Base-by-base conservation (phyloP, 23 red algal species). In the Chondrus crispus region DNA sequence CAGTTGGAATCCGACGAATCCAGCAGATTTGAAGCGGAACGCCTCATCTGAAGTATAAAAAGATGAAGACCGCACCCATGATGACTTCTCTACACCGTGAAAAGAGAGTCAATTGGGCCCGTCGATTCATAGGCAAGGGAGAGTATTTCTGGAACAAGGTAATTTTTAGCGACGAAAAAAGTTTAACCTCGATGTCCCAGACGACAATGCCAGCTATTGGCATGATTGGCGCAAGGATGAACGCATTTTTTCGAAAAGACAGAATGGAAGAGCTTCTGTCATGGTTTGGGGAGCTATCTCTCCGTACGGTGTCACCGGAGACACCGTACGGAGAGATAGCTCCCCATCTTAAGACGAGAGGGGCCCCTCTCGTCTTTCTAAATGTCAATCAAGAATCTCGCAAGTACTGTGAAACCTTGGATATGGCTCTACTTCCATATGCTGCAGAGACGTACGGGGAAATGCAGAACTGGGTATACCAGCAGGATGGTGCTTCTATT, bases 171-270 rank as follows among this genome's bases (percentile, higher is more conserved):
- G 2, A 82, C 78, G 46, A 82, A 82, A 82, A 9, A 82, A 82
- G 48, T 82, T 82, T 37, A 82, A 82, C 46, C 57, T 82, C 10
- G 78, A 82, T 57, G 1, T 41, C 8, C 78, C 46, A 60, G 78
- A 82, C 57, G 78, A 24, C 13, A 24, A 1, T 0, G 13, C 1
- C 8, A 55, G 30, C 1, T 82, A 82, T 51, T 82, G 53, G 78
- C 18, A 82, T 1, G 48, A 50, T 54, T 43, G 52, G 19, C 20
- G 44, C 22, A 82, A 36, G 78, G 78, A 82, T 29, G 13, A 50
- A 53, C 46, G 78, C 8, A 24, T 0, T 53, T 82, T 54, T 82
- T 51, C 78, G 11, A 82, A 50, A 30, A 41, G 45, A 7, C 45
- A 82, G 46, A 82, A 1, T 20, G 26, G 18, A 10, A 0, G 0